These are phyloP conservation scores for Geotrichum europaeum DNA, from an alignment of 1,139 yeast species.

Conservation along the genomic window DNA sequence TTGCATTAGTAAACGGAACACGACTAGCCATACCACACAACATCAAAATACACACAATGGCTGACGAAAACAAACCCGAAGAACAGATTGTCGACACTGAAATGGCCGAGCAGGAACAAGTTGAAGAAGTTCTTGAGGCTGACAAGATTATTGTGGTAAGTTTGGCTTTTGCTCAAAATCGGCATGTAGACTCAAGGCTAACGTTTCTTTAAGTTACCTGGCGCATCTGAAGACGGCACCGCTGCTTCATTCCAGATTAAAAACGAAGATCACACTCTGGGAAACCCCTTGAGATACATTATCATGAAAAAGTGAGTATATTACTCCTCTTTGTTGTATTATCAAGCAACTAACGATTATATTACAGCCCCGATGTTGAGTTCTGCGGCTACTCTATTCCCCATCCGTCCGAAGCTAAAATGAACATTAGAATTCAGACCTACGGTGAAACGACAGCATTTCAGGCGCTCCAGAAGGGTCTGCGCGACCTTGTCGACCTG, in stretches of 20 bases:
- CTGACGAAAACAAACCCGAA: not conserved
- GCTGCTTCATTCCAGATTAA: constrained; percentile 90
- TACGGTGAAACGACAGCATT: constrained; percentile 81
- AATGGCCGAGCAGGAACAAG: constrained; percentile 4
- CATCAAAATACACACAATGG: not conserved
- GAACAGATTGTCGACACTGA: constrained; percentile 7
- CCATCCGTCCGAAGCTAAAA: constrained; percentile 91
- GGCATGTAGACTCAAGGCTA: not conserved
- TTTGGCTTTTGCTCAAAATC: not conserved
- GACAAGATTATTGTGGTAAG: constrained; percentile 31
- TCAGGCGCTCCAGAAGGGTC: constrained; percentile 88
- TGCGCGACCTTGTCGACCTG: constrained; percentile 74
- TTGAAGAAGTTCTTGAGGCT: constrained; percentile 21
- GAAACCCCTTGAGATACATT: constrained; percentile 86
- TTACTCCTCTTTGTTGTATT: not conserved
- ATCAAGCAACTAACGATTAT: constrained; percentile 7
- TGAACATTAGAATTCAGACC: constrained; percentile 90
- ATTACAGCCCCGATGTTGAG: constrained; percentile 73
- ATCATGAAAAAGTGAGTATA: constrained; percentile 72
- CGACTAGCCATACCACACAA: not conserved
- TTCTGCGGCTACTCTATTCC: constrained; percentile 98
- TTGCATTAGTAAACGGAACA: constrained; percentile 70
- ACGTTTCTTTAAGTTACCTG: constrained; percentile 51
- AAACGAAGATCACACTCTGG: constrained; percentile 94
- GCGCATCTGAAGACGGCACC: constrained; percentile 90